Conservation (phyloP, 805 yeast species). For the Starmerella roubikii region DNA sequence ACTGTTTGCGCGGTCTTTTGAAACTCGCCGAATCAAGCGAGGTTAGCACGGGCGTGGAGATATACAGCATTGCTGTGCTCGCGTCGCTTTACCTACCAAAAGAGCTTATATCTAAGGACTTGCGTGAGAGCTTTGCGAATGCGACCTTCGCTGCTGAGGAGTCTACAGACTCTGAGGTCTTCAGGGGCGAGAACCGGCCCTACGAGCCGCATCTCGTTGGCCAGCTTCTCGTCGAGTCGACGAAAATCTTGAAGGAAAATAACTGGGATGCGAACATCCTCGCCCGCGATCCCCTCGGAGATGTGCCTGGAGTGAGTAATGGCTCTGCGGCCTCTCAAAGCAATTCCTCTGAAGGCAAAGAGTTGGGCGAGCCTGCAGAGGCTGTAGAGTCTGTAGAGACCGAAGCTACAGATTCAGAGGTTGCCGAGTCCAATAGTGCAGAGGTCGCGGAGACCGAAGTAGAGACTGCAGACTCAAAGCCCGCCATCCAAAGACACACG, state of each 20-base stretch:
- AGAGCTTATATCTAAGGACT: slow-evolving; percentile 2
- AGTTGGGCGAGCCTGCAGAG: not conserved
- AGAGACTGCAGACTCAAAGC: not conserved
- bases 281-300: slow-evolving; percentile 11
- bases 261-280: slow-evolving; percentile 22
- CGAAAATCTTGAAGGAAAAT: slow-evolving; percentile 9
- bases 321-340: not conserved
- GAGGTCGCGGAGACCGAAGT: not conserved
- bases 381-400: not conserved
- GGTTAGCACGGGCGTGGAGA: slow-evolving; percentile 21
- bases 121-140: slow-evolving; percentile 4
- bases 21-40: not conserved
- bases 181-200: slow-evolving; percentile 20
- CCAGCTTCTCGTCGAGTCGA: slow-evolving; percentile 16
- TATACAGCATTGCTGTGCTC: slow-evolving; percentile 13
- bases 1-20: slow-evolving; percentile 7
- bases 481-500: slow-evolving; percentile 11
- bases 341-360: not conserved
- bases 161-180: not conserved
- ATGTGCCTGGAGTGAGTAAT: not conserved
- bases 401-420: not conserved
- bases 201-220: slow-evolving; percentile 26
- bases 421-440: not conserved
- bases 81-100: slow-evolving; percentile 15
- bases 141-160: not conserved